A percentile compares a stretch with the other conserved stretches of the same genome.
Evolutionary conservation across 352 stramenopile species (phyloP).

Genomic region (Phytopythium chamaehyphon): DNA sequence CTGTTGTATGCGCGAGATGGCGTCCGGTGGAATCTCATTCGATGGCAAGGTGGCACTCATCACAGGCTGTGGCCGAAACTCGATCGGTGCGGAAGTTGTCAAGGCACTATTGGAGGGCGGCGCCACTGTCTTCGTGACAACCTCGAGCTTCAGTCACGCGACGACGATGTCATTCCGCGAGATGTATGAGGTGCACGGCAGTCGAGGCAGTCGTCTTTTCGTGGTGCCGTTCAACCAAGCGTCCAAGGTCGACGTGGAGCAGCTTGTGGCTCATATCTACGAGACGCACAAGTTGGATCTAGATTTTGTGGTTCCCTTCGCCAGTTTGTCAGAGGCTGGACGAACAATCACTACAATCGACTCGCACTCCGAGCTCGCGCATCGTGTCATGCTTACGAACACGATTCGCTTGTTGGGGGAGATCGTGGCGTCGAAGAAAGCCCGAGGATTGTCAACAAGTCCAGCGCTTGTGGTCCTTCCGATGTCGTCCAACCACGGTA

Average conservation of each 20-base stretch:
- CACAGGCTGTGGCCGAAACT: slow-evolving; percentile 81
- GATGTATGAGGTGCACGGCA: slow-evolving; percentile 85
- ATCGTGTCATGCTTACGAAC: slow-evolving; percentile 89
- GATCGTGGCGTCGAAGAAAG: slow-evolving; percentile 70
- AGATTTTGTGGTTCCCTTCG: slow-evolving; percentile 86
- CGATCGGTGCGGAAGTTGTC: slow-evolving; percentile 80
- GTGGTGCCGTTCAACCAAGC: slow-evolving; percentile 86
- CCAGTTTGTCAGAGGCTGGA: slow-evolving; percentile 73
- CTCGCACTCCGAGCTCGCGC: slow-evolving; percentile 68
- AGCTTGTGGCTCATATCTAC: slow-evolving; percentile 82
- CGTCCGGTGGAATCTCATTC: slow-evolving; percentile 77
- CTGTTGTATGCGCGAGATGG: slow-evolving; percentile 84
- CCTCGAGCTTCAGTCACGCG: slow-evolving; percentile 68
- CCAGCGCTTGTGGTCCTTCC: slow-evolving; percentile 75
- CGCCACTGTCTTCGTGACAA: slow-evolving; percentile 82
- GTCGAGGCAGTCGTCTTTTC: slow-evolving; percentile 73
- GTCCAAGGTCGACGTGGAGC: slow-evolving; percentile 70
- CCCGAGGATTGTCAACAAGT: slow-evolving; percentile 63
- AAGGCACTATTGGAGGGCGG: slow-evolving; percentile 83
- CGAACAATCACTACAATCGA: slow-evolving; percentile 79
- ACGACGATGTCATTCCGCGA: slow-evolving; percentile 60
- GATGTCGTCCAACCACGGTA: slow-evolving; percentile 84
- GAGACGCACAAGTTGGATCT: slow-evolving; percentile 74
- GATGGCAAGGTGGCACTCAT: slow-evolving; percentile 80
- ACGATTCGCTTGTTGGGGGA: slow-evolving; percentile 76